Percentiles rank a stretch among this genome's conserved stretches.
Evolutionary conservation across 371 early-diverging fungal species (phyloP).

Genomic region (Mortierella sp.): DNA sequence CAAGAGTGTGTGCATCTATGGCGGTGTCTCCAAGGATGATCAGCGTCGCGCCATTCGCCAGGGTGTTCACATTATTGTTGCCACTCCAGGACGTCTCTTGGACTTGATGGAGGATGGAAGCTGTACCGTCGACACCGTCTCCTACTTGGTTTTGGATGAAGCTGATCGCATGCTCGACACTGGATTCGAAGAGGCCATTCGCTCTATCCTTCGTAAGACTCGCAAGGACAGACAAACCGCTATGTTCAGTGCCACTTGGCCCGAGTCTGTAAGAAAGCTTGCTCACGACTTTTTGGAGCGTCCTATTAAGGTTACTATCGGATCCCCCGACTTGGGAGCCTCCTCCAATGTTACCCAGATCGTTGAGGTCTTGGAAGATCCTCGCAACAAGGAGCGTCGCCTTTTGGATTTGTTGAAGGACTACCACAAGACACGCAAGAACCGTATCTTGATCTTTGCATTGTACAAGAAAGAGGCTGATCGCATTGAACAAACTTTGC

Average conservation of each 20-base stretch:
- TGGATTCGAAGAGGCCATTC: slow-evolving; percentile 94
- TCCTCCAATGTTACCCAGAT: slow-evolving; percentile 94
- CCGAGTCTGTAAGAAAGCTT: slow-evolving; percentile 86
- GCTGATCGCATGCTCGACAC: slow-evolving; percentile 96
- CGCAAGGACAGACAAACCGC: slow-evolving; percentile 83
- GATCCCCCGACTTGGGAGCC: slow-evolving; percentile 92
- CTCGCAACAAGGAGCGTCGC: slow-evolving; percentile 83
- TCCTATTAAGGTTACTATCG: slow-evolving; percentile 94
- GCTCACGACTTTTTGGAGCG: slow-evolving; percentile 85
- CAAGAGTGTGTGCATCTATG: slow-evolving; percentile 82
- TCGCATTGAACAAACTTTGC: slow-evolving; percentile 79
- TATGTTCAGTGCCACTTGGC: slow-evolving; percentile 90
- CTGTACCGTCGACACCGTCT: slow-evolving; percentile 76
- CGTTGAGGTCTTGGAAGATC: slow-evolving; percentile 89
- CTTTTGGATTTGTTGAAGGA: slow-evolving; percentile 85
- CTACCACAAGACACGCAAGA: slow-evolving; percentile 82
- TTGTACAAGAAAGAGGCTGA: slow-evolving; percentile 96
- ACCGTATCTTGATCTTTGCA: slow-evolving; percentile 92
- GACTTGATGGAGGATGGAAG: slow-evolving; percentile 89
- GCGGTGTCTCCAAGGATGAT: slow-evolving; percentile 79
- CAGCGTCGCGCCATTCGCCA: slow-evolving; percentile 71
- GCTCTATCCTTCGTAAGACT: slow-evolving; percentile 76
- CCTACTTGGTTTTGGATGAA: slow-evolving; percentile 94
- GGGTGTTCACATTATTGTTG: slow-evolving; percentile 90
- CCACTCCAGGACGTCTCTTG: slow-evolving; percentile 95